Evolutionary conservation across 345 rosid species (phyloP).

Genomic region (Gossypium turneri): DNA sequence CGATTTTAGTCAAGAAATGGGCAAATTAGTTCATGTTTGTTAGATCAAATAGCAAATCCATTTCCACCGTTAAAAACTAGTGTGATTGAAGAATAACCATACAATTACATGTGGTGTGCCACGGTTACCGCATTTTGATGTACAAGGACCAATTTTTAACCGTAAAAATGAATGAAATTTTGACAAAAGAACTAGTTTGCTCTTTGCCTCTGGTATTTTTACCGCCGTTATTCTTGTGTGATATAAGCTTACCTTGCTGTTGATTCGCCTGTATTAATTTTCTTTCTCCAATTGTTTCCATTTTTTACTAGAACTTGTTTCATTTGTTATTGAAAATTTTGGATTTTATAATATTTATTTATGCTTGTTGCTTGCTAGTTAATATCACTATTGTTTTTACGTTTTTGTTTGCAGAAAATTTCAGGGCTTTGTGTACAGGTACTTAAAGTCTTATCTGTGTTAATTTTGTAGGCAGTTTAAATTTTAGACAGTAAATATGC

Average conservation of each 20-base stretch:
- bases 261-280: neutral
- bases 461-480: neutral
- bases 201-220: too few relatives aligned
- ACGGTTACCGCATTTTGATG: too few relatives aligned
- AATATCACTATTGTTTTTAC: slow-evolving; percentile 13
- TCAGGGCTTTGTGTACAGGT: slow-evolving; percentile 97
- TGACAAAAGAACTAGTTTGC: too few relatives aligned
- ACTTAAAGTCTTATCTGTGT: slow-evolving; percentile 20
- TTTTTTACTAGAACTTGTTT: neutral
- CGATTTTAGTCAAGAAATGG: too few relatives aligned
- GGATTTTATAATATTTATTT: neutral
- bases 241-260: neutral
- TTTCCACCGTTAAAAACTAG: too few relatives aligned
- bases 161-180: too few relatives aligned
- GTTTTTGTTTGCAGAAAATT: slow-evolving; percentile 65
- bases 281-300: neutral
- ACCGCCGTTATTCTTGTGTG: neutral
- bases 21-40: too few relatives aligned
- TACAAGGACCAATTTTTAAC: too few relatives aligned
- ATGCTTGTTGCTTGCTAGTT: slow-evolving; percentile 16
- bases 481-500: neutral
- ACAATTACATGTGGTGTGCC: too few relatives aligned
- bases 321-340: neutral
- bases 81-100: too few relatives aligned
- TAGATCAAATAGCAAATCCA: too few relatives aligned